Percentiles rank a stretch among this genome's conserved stretches.
phyloP scores from a whole-genome alignment of 2,329 filamentous ascomycete genomes.

The Onygena corvina region DNA sequence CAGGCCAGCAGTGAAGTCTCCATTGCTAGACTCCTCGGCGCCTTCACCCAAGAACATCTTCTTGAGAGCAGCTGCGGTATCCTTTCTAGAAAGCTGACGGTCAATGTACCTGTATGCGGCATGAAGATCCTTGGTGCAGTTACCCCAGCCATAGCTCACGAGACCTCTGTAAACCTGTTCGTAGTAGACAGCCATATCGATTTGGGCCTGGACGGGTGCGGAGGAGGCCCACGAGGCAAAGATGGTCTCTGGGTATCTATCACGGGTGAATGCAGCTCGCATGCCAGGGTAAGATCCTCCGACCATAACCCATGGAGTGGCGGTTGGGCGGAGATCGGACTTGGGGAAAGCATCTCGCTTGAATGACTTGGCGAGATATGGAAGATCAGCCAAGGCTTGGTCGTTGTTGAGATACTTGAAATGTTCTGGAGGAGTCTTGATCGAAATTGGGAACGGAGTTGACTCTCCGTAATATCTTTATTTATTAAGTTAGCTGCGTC shows the following conservation, averaged over 20 bases:
- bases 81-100: conserved; percentile 28
- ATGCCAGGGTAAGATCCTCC: conserved; percentile 38
- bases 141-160: conserved; percentile 38
- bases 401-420: conserved; percentile 33
- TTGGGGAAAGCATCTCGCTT: conserved; percentile 22
- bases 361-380: conserved; percentile 35
- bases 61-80: conserved; percentile 34
- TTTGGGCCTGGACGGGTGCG: conserved; percentile 36
- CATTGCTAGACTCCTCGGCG: conserved; percentile 36
- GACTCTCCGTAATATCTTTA: conserved; percentile 34
- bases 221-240: conserved; percentile 33
- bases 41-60: conserved; percentile 38
- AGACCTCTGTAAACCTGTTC: conserved; percentile 40
- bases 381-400: conserved; percentile 36
- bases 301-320: conserved; percentile 37
- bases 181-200: conserved; percentile 42
- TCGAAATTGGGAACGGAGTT: conserved; percentile 27
- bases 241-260: conserved; percentile 33
- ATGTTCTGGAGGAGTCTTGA: conserved; percentile 29
- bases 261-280: conserved; percentile 34
- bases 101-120: conserved; percentile 41
- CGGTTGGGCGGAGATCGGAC: conserved; percentile 29
- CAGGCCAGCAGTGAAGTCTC: conserved; percentile 37
- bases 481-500: conserved; percentile 2
- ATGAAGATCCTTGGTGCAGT: conserved; percentile 41